Base-by-base conservation (phyloP, 192 early-diverging fungal genomes). In the Umbelopsis vinacea region DNA sequence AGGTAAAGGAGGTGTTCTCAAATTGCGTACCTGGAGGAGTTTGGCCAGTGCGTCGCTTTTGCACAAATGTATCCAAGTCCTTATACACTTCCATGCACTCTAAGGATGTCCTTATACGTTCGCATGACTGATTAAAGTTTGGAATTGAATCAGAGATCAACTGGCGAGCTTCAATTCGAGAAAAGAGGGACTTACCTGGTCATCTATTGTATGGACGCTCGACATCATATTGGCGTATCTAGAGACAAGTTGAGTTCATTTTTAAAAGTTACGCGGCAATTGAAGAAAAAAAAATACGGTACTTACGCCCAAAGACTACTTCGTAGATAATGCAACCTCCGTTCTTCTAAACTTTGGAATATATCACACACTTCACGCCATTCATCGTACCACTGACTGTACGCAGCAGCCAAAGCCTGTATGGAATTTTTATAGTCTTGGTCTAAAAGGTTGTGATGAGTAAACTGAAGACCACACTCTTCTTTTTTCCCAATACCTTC, bases 201-300 rank as follows among this genome's bases (percentile, higher is more conserved):
- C 90, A 67, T 94, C 92, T 24, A 86, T 78, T 17, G 89, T 89
- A 52, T 84, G 91, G 7, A 81, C 74, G 69, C 80, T 87, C 6
- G 90, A 89, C 17, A 92, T 85, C 55, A 94, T 84, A 71, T 92
- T 94, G 24, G 91, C 87, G 69, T 72, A 77, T 52, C 75, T 76
- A 48, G 40, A 55, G 14, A 50, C 52, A 21, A 21, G 22, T 9
- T 4, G 48, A 0, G 48, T 50, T 50, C 4, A 50, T 50, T 50
- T n/a, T n/a, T n/a, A n/a, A 17, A 21, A 50, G 48, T 19, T 50
- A 21, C 9, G 15, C 29, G 48, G 48, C 7, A 52, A n/a, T 12
- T 47, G 29, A 63, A 12, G 40, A 43, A 43, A 12, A 4, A 1
- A 43, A 43, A 43, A 40, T 3, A 40, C 17, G 22, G 53, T 24